Evolutionary conservation across 768 basidiomycete genomes (phyloP).

Genomic region (Amanita pseudoporphyria): DNA sequence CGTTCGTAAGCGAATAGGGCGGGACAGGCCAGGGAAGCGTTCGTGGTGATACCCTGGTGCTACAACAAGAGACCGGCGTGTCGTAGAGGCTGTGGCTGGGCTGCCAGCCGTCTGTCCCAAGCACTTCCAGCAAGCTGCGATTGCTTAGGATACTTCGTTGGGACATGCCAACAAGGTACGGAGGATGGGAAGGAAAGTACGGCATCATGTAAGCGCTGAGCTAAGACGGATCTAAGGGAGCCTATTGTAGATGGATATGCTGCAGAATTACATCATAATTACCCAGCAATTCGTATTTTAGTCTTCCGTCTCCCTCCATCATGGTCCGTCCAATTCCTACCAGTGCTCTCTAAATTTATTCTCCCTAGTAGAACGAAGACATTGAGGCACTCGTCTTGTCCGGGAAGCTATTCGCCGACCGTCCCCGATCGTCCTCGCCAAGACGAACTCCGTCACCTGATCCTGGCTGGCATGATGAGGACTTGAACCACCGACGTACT

Average conservation of each 20-base stretch:
- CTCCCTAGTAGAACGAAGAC: conserved; percentile 15
- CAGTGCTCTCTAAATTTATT: neutral
- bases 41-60: no score
- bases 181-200: neutral
- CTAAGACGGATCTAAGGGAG: no score
- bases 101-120: no score
- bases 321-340: neutral
- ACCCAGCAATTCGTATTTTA: neutral
- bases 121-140: neutral
- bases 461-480: conserved; percentile 7
- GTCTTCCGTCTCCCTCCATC: neutral
- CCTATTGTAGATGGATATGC: no score
- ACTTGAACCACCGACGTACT: neutral
- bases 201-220: no score
- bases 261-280: neutral
- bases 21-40: no score
- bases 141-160: no score
- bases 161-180: no score
- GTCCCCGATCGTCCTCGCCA: neutral
- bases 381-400: conserved; percentile 19
- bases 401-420: conserved; percentile 5
- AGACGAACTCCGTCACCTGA: conserved; percentile 4
- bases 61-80: no score
- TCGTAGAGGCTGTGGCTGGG: no score
- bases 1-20: no score